Percentiles rank a stretch among this genome's conserved stretches.
Evolutionary conservation across 108 stramenopile species (phyloP).

Genomic region (Pseudonitzschia multistriata): DNA sequence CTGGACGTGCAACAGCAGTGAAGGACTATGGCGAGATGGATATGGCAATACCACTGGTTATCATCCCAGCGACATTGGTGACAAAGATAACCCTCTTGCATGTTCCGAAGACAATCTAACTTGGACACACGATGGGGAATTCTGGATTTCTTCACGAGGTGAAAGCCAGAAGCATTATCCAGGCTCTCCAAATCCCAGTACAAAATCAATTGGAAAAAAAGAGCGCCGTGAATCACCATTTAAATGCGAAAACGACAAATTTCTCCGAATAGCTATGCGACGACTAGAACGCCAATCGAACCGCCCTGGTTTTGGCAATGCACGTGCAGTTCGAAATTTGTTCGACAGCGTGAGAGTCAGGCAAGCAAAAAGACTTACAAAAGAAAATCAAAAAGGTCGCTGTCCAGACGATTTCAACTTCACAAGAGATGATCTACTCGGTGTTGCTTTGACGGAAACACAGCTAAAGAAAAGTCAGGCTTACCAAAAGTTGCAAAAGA

Average conservation of each 20-base stretch:
- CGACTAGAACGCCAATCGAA: constrained; percentile 34
- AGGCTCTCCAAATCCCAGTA: constrained; percentile 1
- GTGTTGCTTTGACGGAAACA: not conserved
- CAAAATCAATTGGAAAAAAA: not conserved
- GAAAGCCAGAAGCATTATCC: constrained; percentile 4
- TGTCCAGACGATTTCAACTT: not conserved
- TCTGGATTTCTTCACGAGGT: not conserved
- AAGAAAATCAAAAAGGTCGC: constrained; percentile 1
- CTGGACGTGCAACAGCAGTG: not conserved
- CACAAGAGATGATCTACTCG: not conserved
- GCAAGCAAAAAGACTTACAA: constrained; percentile 2
- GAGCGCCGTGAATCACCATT: not conserved
- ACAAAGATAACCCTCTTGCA: not conserved
- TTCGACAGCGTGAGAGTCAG: constrained; percentile 24
- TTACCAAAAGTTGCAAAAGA: not conserved
- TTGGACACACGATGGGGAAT: not conserved
- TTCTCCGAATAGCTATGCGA: constrained; percentile 30
- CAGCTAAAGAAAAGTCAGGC: constrained; percentile 2
- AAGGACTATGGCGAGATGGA: not conserved
- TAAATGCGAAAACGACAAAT: constrained; percentile 20
- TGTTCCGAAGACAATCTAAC: not conserved
- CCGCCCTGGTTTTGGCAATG: constrained; percentile 56
- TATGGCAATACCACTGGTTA: constrained; percentile 1
- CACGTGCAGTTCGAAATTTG: constrained; percentile 34
- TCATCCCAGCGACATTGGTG: not conserved